phyloP scores from a whole-genome alignment of 768 basidiomycete species.

The Mycena sanguinolenta region DNA sequence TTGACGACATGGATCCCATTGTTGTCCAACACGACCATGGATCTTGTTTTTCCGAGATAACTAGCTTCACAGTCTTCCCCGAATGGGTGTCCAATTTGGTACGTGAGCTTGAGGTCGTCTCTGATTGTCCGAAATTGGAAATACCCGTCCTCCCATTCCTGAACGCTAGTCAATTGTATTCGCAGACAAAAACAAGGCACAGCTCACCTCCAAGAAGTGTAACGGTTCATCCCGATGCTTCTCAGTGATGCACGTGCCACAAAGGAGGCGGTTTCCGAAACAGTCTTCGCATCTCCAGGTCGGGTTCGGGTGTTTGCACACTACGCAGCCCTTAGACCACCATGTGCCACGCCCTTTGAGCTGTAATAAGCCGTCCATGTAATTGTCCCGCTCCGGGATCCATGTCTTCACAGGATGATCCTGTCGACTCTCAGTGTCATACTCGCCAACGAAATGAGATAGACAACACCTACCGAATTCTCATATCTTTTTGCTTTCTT shows the following conservation, averaged over 20 bases:
- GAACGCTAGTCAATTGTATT: neutral
- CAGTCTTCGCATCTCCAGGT: constrained; percentile 36
- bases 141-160: constrained; percentile 38
- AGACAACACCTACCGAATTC: neutral
- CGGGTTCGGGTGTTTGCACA: neutral
- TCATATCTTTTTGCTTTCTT: neutral
- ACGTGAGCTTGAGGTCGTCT: constrained; percentile 14
- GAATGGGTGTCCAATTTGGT: constrained; percentile 40
- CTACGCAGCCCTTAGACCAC: constrained; percentile 19
- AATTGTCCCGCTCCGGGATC: constrained; percentile 18
- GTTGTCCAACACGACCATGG: constrained; percentile 38
- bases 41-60: neutral
- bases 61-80: constrained; percentile 27
- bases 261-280: constrained; percentile 19
- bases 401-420: neutral
- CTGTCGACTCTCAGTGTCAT: neutral
- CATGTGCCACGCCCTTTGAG: constrained; percentile 36
- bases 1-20: constrained; percentile 40
- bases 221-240: constrained; percentile 33
- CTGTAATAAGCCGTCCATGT: constrained; percentile 28
- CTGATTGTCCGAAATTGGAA: constrained; percentile 28
- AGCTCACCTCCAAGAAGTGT: constrained; percentile 38
- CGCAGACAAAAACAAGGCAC: neutral
- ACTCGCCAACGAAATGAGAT: neutral
- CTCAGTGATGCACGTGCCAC: constrained; percentile 32